Evolutionary conservation across 2,329 filamentous ascomycete species (phyloP).

Genomic region (Gyromitra esculenta): DNA sequence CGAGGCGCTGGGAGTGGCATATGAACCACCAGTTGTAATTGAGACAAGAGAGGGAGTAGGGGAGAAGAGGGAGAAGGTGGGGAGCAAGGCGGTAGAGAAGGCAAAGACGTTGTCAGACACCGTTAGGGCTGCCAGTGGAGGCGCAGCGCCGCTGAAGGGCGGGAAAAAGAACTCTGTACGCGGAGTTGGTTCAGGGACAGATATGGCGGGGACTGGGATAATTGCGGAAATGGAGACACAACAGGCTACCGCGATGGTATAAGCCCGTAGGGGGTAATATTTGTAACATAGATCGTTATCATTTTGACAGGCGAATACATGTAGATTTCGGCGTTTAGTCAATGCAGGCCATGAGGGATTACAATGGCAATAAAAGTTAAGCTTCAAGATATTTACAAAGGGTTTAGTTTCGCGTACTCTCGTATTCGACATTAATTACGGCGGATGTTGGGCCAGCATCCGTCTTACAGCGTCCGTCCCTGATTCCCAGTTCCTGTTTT

Average conservation of each 20-base stretch:
- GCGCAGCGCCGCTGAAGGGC: conserved; percentile 2
- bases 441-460: neutral
- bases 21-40: conserved; percentile 59
- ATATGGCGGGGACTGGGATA: neutral
- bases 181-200: conserved; percentile 31
- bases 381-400: neutral
- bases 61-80: conserved; percentile 50
- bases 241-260: conserved; percentile 31
- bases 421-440: neutral
- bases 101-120: conserved; percentile 58
- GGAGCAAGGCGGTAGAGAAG: conserved; percentile 55
- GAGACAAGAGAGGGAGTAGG: conserved; percentile 43
- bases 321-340: conserved; percentile 36
- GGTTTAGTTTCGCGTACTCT: neutral
- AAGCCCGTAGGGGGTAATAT: neutral
- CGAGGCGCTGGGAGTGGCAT: conserved; percentile 71
- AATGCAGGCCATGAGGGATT: neutral
- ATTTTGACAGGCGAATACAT: conserved; percentile 30
- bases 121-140: conserved; percentile 58
- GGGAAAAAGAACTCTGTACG: conserved; percentile 58
- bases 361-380: neutral
- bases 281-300: conserved; percentile 11
- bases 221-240: conserved; percentile 21
- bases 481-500: neutral
- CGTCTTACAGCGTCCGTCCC: neutral